Evolutionary conservation across 495 filamentous ascomycete species (phyloP).

Genomic region (Filosporella fistucella): DNA sequence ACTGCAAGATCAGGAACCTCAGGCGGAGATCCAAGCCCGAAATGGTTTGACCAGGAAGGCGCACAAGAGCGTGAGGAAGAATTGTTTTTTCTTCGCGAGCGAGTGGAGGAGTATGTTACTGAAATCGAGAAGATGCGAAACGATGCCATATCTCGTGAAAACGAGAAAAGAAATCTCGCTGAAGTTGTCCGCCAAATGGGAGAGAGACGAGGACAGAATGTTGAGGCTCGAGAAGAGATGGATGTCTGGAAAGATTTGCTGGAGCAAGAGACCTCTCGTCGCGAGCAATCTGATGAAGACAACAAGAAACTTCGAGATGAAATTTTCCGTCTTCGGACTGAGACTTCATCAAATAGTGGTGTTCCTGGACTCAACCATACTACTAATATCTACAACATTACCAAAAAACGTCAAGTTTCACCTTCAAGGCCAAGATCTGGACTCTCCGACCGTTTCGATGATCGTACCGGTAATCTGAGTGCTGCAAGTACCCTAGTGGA

Average conservation of each 20-base stretch:
- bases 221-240: conserved; percentile 79
- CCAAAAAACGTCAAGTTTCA: conserved; percentile 54
- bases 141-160: conserved; percentile 69
- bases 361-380: conserved; percentile 44
- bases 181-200: conserved; percentile 72
- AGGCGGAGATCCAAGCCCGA: conserved; percentile 38
- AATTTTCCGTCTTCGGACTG: conserved; percentile 66
- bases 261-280: conserved; percentile 84
- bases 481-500: conserved; percentile 65
- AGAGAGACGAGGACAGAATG: conserved; percentile 59
- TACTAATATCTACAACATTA: conserved; percentile 59
- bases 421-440: conserved; percentile 61
- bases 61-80: conserved; percentile 78
- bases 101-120: conserved; percentile 73
- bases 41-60: conserved; percentile 45
- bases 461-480: conserved; percentile 48
- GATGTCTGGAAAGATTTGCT: conserved; percentile 94
- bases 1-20: conserved; percentile 41
- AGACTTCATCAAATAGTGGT: conserved; percentile 33
- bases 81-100: conserved; percentile 74
- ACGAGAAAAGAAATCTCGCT: conserved; percentile 75
- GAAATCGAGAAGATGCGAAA: conserved; percentile 77
- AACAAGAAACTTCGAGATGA: conserved; percentile 83
- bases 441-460: conserved; percentile 48
- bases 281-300: conserved; percentile 88